Percentiles rank a stretch among this genome's conserved stretches.
These are phyloP conservation scores for Penicillium soppii DNA, from an alignment of 495 filamentous ascomycete species.

Conservation along the genomic window DNA sequence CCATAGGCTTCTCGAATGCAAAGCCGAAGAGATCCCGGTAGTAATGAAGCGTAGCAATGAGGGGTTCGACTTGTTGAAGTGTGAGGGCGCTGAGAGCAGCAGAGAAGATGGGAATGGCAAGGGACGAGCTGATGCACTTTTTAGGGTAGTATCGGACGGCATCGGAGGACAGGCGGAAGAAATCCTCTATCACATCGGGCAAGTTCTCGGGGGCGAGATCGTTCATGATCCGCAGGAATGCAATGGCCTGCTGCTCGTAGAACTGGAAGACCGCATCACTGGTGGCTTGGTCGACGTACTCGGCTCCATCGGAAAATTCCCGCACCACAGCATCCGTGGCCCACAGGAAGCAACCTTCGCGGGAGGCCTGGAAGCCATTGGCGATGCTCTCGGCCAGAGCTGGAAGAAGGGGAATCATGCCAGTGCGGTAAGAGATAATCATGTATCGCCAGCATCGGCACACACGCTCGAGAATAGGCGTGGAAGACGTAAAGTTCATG, in stretches of 20 bases:
- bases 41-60: slow-evolving; percentile 89
- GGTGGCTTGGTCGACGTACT: slow-evolving; percentile 78
- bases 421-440: slow-evolving; percentile 91
- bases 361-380: slow-evolving; percentile 76
- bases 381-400: slow-evolving; percentile 84
- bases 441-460: slow-evolving; percentile 94
- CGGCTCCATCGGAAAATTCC: slow-evolving; percentile 87
- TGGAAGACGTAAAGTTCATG: slow-evolving; percentile 77
- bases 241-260: slow-evolving; percentile 86
- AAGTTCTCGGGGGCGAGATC: slow-evolving; percentile 82
- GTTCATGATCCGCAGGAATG: slow-evolving; percentile 85
- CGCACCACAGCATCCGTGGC: slow-evolving; percentile 91
- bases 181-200: slow-evolving; percentile 97
- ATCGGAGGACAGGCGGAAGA: slow-evolving; percentile 89
- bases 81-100: slow-evolving; percentile 82
- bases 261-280: slow-evolving; percentile 89
- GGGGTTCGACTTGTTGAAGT: slow-evolving; percentile 84
- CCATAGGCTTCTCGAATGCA: slow-evolving; percentile 71
- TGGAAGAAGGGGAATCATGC: slow-evolving; percentile 81
- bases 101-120: slow-evolving; percentile 80
- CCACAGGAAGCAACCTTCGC: slow-evolving; percentile 97
- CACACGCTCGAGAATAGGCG: slow-evolving; percentile 88
- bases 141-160: slow-evolving; percentile 89
- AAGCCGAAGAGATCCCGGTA: slow-evolving; percentile 91
- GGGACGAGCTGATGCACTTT: slow-evolving; percentile 69